Conservation (phyloP, 2,329 filamentous ascomycete species). For the Simplicillium aogashimaense region DNA sequence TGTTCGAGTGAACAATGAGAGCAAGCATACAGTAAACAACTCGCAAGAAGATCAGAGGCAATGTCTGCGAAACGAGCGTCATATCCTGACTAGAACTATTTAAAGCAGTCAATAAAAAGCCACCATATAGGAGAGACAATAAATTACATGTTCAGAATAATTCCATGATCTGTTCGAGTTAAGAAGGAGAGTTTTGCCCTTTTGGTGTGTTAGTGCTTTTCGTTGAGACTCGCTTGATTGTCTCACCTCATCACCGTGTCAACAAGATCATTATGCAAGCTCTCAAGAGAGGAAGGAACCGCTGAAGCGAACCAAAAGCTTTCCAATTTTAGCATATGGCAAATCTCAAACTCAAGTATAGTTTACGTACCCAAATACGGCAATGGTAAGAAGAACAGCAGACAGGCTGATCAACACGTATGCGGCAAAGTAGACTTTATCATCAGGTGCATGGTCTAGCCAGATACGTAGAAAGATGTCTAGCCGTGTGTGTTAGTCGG, state of each 20-base stretch:
- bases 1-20: not conserved
- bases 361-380: not conserved
- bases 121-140: too few relatives aligned
- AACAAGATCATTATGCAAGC: too few relatives aligned
- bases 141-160: too few relatives aligned
- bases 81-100: constrained; percentile 4
- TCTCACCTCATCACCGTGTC: too few relatives aligned
- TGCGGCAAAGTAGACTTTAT: constrained; percentile 2
- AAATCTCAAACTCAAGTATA: not conserved
- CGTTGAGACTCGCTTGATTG: too few relatives aligned
- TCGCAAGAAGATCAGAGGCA: not conserved
- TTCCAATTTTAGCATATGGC: too few relatives aligned
- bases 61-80: not conserved
- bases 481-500: not conserved
- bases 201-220: too few relatives aligned
- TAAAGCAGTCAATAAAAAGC: too few relatives aligned
- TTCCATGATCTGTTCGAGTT: too few relatives aligned
- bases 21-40: not conserved
- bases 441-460: not conserved
- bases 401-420: not conserved
- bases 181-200: too few relatives aligned
- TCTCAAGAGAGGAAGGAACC: too few relatives aligned
- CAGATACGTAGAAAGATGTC: constrained; percentile 4
- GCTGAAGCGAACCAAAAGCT: too few relatives aligned
- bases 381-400: not conserved